Base-by-base conservation (phyloP, 2,329 filamentous ascomycete species). In the Neonectria neomacrospora region DNA sequence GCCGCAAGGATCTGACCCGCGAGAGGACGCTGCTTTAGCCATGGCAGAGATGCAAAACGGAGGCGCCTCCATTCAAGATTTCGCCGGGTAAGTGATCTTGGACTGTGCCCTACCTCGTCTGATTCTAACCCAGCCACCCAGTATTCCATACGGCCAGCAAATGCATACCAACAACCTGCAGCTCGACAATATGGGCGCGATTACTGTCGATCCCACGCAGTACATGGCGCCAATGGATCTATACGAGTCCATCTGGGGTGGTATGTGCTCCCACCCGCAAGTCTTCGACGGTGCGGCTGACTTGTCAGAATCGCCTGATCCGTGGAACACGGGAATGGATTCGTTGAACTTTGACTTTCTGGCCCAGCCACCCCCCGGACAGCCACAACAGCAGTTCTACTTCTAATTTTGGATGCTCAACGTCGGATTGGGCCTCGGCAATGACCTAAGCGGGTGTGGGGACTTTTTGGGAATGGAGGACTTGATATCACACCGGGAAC, bases 231-330 rank as follows among this genome's bases (percentile, higher is more conserved):
- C 88, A 1, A 88, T 90, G 86, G 88, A 90, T 64, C 77, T 90
- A 1, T 90, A 89, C 72, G 87, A 90, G 70, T 89, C 87, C 4
- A 90, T 90, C 48, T 90, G 89, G 79, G 89, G 87, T 83, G 88
- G 87, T 89, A 77, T 75, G 85, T 80, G 30, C 32, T 65, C 22
- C 20, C 51, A 58, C 60, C 60, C 32, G 39, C 60, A 54, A 47
- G 18, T 44, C 47, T 47, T 48, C 16, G 28, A 16, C 39, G 45
- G 23, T n/a, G 11, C 52, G 14, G 48, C 70, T 73, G 63, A 71
- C 48, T 50, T 59, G 52, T n/a, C 64, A 88, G 86, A 88, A 80
- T 86, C 85, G 2, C 85, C 85, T 5, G 85, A 88, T 70, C 84
- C 86, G 0, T 88, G 86, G 80, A 87, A 87, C 65, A 80, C 82